Evolutionary conservation across 768 basidiomycete species (phyloP).

Genomic region (Albatrellus ellisii): DNA sequence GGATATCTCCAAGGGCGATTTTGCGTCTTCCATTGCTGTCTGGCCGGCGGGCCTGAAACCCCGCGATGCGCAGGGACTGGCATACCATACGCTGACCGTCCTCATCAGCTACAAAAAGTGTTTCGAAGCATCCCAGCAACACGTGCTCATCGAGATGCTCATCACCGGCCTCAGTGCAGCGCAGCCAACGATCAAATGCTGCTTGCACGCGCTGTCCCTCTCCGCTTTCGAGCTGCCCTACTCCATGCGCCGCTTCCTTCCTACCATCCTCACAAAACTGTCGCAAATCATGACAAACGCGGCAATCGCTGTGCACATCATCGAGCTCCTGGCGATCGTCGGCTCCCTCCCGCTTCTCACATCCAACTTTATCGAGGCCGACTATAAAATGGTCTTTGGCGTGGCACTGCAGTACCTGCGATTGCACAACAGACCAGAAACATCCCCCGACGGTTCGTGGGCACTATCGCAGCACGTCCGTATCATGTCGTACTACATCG

Average conservation of each 20-base stretch:
- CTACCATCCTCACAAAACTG: conserved; percentile 74
- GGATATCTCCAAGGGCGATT: conserved; percentile 42
- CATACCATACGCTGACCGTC: conserved; percentile 79
- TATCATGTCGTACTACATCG: conserved; percentile 76
- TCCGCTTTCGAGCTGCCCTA: conserved; percentile 77
- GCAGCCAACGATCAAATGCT: conserved; percentile 72
- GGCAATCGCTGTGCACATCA: conserved; percentile 90
- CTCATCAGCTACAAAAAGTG: conserved; percentile 77
- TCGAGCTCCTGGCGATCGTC: conserved; percentile 80
- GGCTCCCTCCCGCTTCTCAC: conserved; percentile 71
- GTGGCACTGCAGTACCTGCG: conserved; percentile 91
- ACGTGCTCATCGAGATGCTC: conserved; percentile 63
- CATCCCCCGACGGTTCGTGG: conserved; percentile 57
- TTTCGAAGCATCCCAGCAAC: conserved; percentile 54
- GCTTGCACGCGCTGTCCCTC: conserved; percentile 80
- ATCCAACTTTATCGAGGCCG: conserved; percentile 80
- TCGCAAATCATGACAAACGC: conserved; percentile 92
- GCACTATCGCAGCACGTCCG: conserved; percentile 87
- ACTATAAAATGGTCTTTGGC: conserved; percentile 90
- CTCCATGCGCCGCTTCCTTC: conserved; percentile 68
- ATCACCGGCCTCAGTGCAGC: conserved; percentile 57
- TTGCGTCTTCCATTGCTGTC: conserved; percentile 41
- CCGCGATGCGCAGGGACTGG: conserved; percentile 78
- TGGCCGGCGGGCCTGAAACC: conserved; percentile 53
- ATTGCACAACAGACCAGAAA: conserved; percentile 61